Evolutionary conservation across 1,139 yeast genomes (phyloP).

Genomic region (Hanseniaspora gamundiae): DNA sequence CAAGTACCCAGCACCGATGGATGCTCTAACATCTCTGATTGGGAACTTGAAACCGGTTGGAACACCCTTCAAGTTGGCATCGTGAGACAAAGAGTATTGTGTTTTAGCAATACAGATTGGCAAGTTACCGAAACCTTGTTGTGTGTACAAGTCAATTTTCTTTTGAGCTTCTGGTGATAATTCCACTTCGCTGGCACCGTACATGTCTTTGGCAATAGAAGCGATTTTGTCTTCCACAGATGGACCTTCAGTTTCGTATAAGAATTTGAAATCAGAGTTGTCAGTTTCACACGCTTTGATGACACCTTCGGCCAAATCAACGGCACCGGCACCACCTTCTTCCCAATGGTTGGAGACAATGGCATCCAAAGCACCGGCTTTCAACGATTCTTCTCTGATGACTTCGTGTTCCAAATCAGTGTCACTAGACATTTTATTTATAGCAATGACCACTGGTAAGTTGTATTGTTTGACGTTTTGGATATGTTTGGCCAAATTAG

Average conservation of each 20-base stretch:
- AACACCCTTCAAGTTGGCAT: slow-evolving; percentile 85
- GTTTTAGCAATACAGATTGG: slow-evolving; percentile 98
- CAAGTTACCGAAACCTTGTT: slow-evolving; percentile 82
- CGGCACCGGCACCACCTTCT: slow-evolving; percentile 93
- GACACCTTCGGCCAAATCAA: slow-evolving; percentile 77
- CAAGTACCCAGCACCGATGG: slow-evolving; percentile 93
- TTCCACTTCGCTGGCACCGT: slow-evolving; percentile 88
- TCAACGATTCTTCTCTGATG: slow-evolving; percentile 70
- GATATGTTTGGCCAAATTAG: slow-evolving; percentile 87
- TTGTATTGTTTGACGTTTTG: slow-evolving; percentile 77
- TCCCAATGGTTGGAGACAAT: slow-evolving; percentile 97
- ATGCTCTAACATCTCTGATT: slow-evolving; percentile 84
- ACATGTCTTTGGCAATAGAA: slow-evolving; percentile 79
- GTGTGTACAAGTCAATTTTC: slow-evolving; percentile 73
- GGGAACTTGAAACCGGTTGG: slow-evolving; percentile 94
- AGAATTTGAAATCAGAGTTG: slow-evolving; percentile 49
- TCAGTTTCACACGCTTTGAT: slow-evolving; percentile 50
- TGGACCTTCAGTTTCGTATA: slow-evolving; percentile 56
- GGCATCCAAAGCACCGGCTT: slow-evolving; percentile 94
- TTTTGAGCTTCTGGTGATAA: slow-evolving; percentile 73
- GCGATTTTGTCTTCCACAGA: slow-evolving; percentile 75
- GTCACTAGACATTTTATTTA: slow-evolving; percentile 84
- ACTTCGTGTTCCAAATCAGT: slow-evolving; percentile 73
- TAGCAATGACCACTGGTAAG: slow-evolving; percentile 91
- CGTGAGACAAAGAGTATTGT: slow-evolving; percentile 92